A percentile compares a stretch with the other conserved stretches of the same genome.
Evolutionary conservation across 1,284 basidiomycete genomes (phyloP).

Genomic region (Fomitopsis betulina): DNA sequence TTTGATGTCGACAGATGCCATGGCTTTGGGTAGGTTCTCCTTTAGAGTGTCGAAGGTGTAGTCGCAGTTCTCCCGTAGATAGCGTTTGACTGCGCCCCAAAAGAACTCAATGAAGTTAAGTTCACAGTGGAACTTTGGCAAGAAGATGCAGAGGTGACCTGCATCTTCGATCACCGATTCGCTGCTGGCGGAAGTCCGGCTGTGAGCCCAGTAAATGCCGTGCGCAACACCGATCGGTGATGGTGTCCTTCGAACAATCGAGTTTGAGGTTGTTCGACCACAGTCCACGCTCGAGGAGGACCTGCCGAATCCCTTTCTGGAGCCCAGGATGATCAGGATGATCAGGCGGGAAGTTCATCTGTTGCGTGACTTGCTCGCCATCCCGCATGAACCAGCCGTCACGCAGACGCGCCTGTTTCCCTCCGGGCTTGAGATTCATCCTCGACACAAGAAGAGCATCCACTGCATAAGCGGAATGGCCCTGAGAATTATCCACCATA

Average conservation of each 20-base stretch:
- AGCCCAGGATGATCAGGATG: constrained; percentile 24
- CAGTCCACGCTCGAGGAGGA: constrained; percentile 29
- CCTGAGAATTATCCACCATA: constrained; percentile 37
- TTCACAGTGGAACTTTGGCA: constrained; percentile 4
- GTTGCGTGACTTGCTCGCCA: constrained; percentile 24
- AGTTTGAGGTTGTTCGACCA: constrained; percentile 16
- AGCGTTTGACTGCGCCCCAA: neutral
- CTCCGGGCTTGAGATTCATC: neutral
- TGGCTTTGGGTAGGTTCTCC: constrained; percentile 15
- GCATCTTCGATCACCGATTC: constrained; percentile 25
- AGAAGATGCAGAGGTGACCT: constrained; percentile 6
- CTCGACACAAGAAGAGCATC: neutral
- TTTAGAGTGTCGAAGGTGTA: constrained; percentile 18
- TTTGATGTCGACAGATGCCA: constrained; percentile 17
- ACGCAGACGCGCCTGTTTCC: constrained; percentile 26
- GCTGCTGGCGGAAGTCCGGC: constrained; percentile 2
- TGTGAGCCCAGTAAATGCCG: constrained; percentile 5
- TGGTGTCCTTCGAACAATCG: constrained; percentile 18
- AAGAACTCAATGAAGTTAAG: neutral
- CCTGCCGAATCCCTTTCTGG: constrained; percentile 32
- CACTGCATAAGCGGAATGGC: neutral
- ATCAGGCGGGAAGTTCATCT: constrained; percentile 29
- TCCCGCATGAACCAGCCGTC: constrained; percentile 28
- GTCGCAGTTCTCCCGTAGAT: neutral
- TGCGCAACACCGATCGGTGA: constrained; percentile 8